A percentile compares a stretch with the other conserved stretches of the same genome.
phyloP scores from a whole-genome alignment of 2,329 filamentous ascomycete genomes.

The Calonectria crousiana region DNA sequence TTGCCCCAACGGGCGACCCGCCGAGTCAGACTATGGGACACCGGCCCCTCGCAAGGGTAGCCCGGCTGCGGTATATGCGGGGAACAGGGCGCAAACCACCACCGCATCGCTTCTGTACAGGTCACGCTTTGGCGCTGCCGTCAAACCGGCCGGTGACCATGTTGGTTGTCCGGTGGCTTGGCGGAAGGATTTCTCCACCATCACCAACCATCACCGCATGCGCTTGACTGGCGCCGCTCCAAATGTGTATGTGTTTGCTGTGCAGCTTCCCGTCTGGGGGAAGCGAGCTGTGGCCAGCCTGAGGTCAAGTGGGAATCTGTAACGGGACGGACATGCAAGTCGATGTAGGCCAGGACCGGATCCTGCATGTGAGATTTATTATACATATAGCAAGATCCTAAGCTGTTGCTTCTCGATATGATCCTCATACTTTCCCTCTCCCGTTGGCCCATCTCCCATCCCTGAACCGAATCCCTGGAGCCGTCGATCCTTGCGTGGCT shows the following conservation, averaged over 20 bases:
- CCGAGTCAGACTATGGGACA: background rate
- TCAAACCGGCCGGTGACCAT: background rate
- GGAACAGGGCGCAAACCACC: background rate
- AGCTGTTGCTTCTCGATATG: background rate
- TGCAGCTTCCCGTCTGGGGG: background rate
- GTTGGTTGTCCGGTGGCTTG: constrained; percentile 1
- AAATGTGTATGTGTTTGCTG: background rate
- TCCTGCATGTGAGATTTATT: background rate
- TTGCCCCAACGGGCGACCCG: background rate
- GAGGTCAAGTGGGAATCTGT: background rate
- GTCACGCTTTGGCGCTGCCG: background rate
- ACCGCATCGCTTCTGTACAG: background rate
- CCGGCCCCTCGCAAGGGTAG: background rate
- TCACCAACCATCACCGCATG: background rate
- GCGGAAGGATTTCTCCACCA: background rate
- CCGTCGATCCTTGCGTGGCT: background rate
- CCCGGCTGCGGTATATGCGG: constrained; percentile 2
- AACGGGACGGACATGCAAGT: background rate
- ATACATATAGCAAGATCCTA: background rate
- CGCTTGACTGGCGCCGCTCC: background rate
- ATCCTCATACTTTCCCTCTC: too few relatives aligned
- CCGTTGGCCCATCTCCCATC: constrained; percentile 2
- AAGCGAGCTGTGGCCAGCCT: background rate
- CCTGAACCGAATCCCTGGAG: background rate
- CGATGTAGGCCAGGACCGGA: background rate